These are phyloP conservation scores for Cryphonectria japonica DNA, from an alignment of 2,329 filamentous ascomycete genomes.

Conservation along the genomic window DNA sequence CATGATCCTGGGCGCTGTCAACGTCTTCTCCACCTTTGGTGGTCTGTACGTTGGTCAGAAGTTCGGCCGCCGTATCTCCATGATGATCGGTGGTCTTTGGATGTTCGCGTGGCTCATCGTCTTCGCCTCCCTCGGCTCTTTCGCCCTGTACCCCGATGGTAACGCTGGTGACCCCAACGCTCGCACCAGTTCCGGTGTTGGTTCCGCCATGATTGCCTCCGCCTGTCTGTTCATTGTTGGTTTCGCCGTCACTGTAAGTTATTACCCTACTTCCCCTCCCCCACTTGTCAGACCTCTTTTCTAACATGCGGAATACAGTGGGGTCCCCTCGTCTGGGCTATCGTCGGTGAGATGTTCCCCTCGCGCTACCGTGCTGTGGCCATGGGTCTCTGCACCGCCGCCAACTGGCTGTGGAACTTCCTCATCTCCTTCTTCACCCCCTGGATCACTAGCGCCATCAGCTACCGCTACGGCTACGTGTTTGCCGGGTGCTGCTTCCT, in stretches of 20 bases:
- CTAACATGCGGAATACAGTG: slow-evolving; percentile 51
- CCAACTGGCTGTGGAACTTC: slow-evolving; percentile 66
- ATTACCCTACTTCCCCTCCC: background rate
- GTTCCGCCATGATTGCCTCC: slow-evolving; percentile 72
- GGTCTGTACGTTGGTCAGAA: slow-evolving; percentile 71
- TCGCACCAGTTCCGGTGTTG: slow-evolving; percentile 45
- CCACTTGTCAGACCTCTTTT: background rate
- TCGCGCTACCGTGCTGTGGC: slow-evolving; percentile 29
- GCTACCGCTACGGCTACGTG: slow-evolving; percentile 66
- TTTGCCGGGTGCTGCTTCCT: slow-evolving; percentile 66
- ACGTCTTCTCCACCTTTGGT: slow-evolving; percentile 68
- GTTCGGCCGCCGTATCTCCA: slow-evolving; percentile 68
- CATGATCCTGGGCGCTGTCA: slow-evolving; percentile 70
- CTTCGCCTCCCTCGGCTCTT: slow-evolving; percentile 62
- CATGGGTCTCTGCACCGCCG: slow-evolving; percentile 42
- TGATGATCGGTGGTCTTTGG: slow-evolving; percentile 70
- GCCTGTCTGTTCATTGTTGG: slow-evolving; percentile 76
- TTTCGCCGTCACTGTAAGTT: slow-evolving; percentile 54
- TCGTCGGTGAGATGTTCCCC: slow-evolving; percentile 60
- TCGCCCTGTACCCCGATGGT: slow-evolving; percentile 35
- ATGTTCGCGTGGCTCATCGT: slow-evolving; percentile 68
- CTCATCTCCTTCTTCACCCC: slow-evolving; percentile 69
- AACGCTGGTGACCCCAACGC: slow-evolving; percentile 45
- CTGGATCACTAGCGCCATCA: slow-evolving; percentile 65
- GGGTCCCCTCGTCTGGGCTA: slow-evolving; percentile 72